Conservation (phyloP, 2,329 filamentous ascomycete species). For the Pseudocercospora fuligena region DNA sequence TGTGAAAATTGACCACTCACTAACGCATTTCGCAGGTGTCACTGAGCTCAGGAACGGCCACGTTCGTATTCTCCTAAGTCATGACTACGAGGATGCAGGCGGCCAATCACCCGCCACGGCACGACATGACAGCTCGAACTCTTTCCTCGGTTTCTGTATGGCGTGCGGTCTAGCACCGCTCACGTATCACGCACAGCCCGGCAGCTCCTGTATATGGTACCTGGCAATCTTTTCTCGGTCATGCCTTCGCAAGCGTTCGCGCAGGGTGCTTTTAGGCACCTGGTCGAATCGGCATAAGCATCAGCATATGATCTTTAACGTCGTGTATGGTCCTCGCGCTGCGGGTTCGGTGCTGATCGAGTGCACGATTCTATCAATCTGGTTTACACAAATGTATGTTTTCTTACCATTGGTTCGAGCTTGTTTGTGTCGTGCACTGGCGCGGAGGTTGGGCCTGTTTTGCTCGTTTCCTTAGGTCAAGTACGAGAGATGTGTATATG, state of each 20-base stretch:
- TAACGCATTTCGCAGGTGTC: conserved; percentile 48
- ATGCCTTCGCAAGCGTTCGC: conserved; percentile 19
- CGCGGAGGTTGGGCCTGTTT: conserved; percentile 18
- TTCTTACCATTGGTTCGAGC: conserved; percentile 24
- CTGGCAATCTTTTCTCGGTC: conserved; percentile 21
- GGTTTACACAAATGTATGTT: conserved; percentile 24
- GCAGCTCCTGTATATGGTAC: conserved; percentile 34
- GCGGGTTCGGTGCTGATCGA: conserved; percentile 31
- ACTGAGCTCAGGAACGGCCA: conserved; percentile 55
- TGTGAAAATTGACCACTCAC: conserved; percentile 9
- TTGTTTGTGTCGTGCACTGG: conserved; percentile 17
- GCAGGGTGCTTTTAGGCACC: conserved; percentile 14
- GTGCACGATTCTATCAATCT: conserved; percentile 26
- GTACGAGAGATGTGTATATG: conserved; percentile 30
- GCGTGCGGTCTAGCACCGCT: conserved; percentile 15
- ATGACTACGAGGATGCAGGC: conserved; percentile 21
- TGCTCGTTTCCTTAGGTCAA: conserved; percentile 20
- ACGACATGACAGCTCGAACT: conserved; percentile 26
- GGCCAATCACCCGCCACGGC: conserved; percentile 11
- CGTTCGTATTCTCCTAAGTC: conserved; percentile 49
- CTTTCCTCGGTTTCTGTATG: conserved; percentile 15
- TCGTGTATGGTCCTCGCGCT: conserved; percentile 30
- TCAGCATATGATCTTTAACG: conserved; percentile 27
- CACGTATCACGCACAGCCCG: conserved; percentile 26
- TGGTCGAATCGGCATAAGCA: conserved; percentile 27